A percentile compares a stretch with the other conserved stretches of the same genome.
Conservation (phyloP, 129 eudicot genomes). For the Calendula officinalis region DNA sequence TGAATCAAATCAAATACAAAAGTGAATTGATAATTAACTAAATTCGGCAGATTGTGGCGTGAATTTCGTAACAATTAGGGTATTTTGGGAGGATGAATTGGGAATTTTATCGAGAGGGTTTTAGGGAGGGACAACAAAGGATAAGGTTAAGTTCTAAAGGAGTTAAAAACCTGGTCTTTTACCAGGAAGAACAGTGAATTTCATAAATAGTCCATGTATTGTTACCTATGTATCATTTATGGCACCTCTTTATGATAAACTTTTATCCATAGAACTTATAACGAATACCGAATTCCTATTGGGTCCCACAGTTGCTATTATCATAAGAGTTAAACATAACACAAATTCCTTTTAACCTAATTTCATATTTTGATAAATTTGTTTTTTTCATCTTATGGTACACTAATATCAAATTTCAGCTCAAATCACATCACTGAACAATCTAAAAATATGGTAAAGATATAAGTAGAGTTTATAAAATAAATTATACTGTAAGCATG, state of each 20-base stretch:
- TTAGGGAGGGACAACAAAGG: constrained; percentile 31
- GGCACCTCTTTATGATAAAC: background rate
- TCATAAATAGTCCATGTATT: constrained; percentile 10
- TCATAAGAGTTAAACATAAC: too few species aligned
- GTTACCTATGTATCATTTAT: background rate
- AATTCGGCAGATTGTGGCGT: constrained; percentile 1
- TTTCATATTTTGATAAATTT: too few species aligned
- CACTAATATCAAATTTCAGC: too few species aligned
- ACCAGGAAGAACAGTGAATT: background rate
- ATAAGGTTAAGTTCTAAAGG: constrained; percentile 19
- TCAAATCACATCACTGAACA: too few species aligned
- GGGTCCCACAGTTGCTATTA: too few species aligned
- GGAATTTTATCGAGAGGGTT: constrained; percentile 20
- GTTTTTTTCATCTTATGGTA: too few species aligned
- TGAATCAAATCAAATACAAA: constrained; percentile 12
- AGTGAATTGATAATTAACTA: constrained; percentile 8
- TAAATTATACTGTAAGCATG: too few species aligned
- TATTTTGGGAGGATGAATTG: constrained; percentile 3
- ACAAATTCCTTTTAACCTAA: too few species aligned
- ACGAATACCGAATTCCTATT: background rate
- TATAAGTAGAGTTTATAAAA: too few species aligned
- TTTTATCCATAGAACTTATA: background rate
- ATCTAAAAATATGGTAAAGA: too few species aligned
- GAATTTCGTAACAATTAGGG: constrained; percentile 11
- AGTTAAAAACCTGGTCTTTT: background rate